phyloP scores from a whole-genome alignment of 768 basidiomycete species.

The Naganishia onofrii region DNA sequence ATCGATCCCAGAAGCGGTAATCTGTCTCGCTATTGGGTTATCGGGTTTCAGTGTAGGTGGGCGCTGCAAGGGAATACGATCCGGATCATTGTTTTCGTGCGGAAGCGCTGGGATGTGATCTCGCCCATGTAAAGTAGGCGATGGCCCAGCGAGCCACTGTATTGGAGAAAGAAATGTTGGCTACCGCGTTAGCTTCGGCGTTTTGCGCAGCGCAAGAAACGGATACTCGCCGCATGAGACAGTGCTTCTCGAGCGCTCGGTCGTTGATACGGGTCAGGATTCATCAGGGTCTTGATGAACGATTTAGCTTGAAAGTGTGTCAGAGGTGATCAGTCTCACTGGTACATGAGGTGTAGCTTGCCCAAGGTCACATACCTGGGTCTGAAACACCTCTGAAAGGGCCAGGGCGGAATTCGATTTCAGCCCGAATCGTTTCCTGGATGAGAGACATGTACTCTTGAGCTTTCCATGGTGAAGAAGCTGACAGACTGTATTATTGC shows the following conservation, averaged over 20 bases:
- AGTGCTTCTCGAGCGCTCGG: conserved; percentile 34
- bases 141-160: conserved; percentile 1
- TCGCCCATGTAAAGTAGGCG: background rate
- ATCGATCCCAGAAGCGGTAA: conserved; percentile 24
- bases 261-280: conserved; percentile 29
- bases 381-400: conserved; percentile 39
- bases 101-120: conserved; percentile 7
- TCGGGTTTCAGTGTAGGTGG: conserved; percentile 31
- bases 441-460: conserved; percentile 33
- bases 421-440: conserved; percentile 31
- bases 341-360: no score
- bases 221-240: conserved; percentile 29
- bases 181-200: background rate
- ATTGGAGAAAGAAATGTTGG: background rate
- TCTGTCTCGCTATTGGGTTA: conserved; percentile 27
- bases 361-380: conserved; percentile 27
- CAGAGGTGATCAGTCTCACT: no score
- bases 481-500: conserved; percentile 33
- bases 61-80: conserved; percentile 5
- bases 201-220: background rate
- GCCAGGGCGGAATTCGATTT: conserved; percentile 33
- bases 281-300: conserved; percentile 32
- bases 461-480: conserved; percentile 38
- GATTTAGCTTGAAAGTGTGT: conserved; percentile 32
- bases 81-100: background rate